These are phyloP conservation scores for Cardiospermum halicacabum DNA, from an alignment of 345 rosid species.

Conservation along the genomic window DNA sequence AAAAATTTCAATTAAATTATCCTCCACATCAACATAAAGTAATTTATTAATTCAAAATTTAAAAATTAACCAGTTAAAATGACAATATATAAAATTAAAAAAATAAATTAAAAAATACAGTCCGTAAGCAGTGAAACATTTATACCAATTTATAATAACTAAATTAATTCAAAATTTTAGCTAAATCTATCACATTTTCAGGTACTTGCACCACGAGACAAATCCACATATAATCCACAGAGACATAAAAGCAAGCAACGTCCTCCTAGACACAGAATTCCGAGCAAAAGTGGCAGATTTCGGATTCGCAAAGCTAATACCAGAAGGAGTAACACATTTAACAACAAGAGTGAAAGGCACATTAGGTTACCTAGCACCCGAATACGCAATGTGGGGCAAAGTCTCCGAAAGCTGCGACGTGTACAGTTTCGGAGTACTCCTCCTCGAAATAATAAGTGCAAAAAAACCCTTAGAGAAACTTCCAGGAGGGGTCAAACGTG, in stretches of 20 bases:
- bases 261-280: slow-evolving; percentile 49
- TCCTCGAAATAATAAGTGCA: slow-evolving; percentile 51
- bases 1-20: no score
- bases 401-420: slow-evolving; percentile 63
- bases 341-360: slow-evolving; percentile 71
- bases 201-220: slow-evolving; percentile 67
- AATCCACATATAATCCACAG: slow-evolving; percentile 67
- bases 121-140: no score
- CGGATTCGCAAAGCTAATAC: slow-evolving; percentile 66
- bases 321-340: slow-evolving; percentile 56
- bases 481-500: slow-evolving; percentile 44
- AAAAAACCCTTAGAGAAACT: slow-evolving; percentile 58
- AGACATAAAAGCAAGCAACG: slow-evolving; percentile 68
- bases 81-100: no score
- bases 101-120: no score
- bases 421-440: slow-evolving; percentile 61
- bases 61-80: no score
- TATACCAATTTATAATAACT: no score
- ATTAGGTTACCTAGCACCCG: slow-evolving; percentile 65
- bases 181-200: slow-evolving; percentile 1
- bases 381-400: slow-evolving; percentile 87
- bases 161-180: no score
- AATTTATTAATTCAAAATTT: no score
- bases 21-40: no score
- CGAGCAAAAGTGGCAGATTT: slow-evolving; percentile 66